Evolutionary conservation across 768 basidiomycete genomes (phyloP).

Genomic region (Collybiopsis luxurians): DNA sequence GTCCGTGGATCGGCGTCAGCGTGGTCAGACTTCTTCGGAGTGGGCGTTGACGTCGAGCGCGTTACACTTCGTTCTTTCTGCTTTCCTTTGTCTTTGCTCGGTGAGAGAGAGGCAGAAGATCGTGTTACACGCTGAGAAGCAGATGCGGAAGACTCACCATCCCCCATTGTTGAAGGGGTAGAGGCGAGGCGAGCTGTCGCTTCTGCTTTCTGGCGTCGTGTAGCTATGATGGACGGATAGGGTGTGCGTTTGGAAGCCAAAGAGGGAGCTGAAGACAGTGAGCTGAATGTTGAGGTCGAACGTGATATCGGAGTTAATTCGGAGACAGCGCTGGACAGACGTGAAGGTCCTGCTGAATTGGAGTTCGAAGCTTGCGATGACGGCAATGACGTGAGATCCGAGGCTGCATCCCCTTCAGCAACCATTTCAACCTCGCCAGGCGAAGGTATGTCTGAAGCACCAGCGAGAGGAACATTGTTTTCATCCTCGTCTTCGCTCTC

Average conservation of each 20-base stretch:
- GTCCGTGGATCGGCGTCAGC: conserved; percentile 41
- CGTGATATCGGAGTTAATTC: conserved; percentile 17
- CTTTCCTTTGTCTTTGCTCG: conserved; percentile 7
- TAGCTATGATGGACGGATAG: conserved; percentile 58
- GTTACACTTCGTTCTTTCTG: background rate
- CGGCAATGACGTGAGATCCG: conserved; percentile 42
- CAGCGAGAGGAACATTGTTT: conserved; percentile 41
- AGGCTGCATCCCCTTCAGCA: conserved; percentile 45
- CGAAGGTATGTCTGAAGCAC: conserved; percentile 41
- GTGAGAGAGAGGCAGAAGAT: conserved; percentile 2
- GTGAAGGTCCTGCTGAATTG: conserved; percentile 7
- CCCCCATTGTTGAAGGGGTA: conserved; percentile 40
- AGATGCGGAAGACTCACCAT: conserved; percentile 31
- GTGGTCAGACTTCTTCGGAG: conserved; percentile 19
- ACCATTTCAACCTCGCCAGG: conserved; percentile 56
- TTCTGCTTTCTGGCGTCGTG: conserved; percentile 49
- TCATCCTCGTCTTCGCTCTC: conserved; percentile 56
- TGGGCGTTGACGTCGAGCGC: background rate
- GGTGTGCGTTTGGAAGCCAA: conserved; percentile 35
- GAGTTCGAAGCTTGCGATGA: conserved; percentile 35
- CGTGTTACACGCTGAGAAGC: conserved; percentile 3
- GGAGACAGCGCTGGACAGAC: background rate
- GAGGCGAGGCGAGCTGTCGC: background rate
- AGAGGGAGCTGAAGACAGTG: conserved; percentile 33
- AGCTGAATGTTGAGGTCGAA: conserved; percentile 40